These are phyloP conservation scores for Aristolochia californica DNA, from an alignment of 164 flowering plant species.

Conservation along the genomic window DNA sequence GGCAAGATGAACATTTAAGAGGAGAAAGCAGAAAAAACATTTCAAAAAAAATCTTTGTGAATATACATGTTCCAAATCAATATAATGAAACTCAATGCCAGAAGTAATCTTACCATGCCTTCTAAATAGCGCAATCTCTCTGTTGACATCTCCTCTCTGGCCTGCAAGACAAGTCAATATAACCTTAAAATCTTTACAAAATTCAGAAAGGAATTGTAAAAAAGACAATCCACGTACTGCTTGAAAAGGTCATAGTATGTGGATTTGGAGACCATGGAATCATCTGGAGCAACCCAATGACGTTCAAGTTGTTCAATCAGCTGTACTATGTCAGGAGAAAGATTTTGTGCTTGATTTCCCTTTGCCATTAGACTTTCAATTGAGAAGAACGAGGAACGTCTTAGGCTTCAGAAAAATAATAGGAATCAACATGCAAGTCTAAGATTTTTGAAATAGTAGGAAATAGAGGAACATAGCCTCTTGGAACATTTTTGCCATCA, in stretches of 20 bases:
- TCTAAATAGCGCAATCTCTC: slow-evolving; percentile 89
- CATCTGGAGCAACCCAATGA: slow-evolving; percentile 93
- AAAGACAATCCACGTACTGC: slow-evolving; percentile 30
- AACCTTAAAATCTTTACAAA: neutral
- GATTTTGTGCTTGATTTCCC: slow-evolving; percentile 34
- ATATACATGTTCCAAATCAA: neutral
- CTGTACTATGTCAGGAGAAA: slow-evolving; percentile 51
- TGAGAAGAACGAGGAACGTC: too few species aligned
- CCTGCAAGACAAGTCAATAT: slow-evolving; percentile 37
- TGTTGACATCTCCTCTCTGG: slow-evolving; percentile 86
- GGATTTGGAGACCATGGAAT: slow-evolving; percentile 80
- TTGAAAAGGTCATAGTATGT: slow-evolving; percentile 72
- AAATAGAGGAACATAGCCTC: too few species aligned
- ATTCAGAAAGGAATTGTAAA: neutral
- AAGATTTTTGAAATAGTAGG: too few species aligned
- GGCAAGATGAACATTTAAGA: neutral
- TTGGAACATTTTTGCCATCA: too few species aligned
- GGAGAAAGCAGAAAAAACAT: neutral
- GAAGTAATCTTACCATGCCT: slow-evolving; percentile 59
- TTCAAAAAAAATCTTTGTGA: neutral
- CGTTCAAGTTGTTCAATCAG: slow-evolving; percentile 85
- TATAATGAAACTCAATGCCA: neutral
- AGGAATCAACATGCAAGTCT: too few species aligned
- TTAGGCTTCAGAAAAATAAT: too few species aligned
- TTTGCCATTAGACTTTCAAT: slow-evolving; percentile 35